Evolutionary conservation across 2,329 filamentous ascomycete species (phyloP), one percentile per base, ranked within the genome.

Genomic region (Botrytis cinerea): DNA sequence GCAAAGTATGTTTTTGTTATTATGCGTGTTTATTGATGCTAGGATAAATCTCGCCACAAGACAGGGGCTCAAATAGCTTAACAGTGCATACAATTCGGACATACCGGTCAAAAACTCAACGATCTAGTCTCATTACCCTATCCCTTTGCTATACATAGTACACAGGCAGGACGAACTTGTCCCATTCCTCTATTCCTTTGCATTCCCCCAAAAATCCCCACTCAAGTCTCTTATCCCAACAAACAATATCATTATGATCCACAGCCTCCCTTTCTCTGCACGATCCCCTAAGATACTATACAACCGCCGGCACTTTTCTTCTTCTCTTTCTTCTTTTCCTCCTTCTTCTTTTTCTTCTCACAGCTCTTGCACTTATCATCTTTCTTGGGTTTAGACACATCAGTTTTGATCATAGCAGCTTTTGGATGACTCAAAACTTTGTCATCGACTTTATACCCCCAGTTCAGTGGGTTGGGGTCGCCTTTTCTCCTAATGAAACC

Each of bases 401-500:
- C n/a, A 0, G 61, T 72, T 20, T 22, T 72, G 14, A 72, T 57
- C 28, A 38, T 28, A 20, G 7, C 45, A 18, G 63, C 51, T 4
- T 57, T 66, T 25, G 48, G 61, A 28, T 72, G 70, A n/a, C 45
- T n/a, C 38, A 72, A 57, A 20, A 66, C 59, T 0, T 59, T 22
- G 5, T 59, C n/a, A 4, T 72, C 46, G 12, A 67, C 48, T 6
- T 43, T 25, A 6, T 40, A 40, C 18, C 18, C 70, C 70, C 61
- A 72, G 20, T 72, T 72, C 32, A n/a, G 4, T 20, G 48, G 70
- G 43, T 67, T 72, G 2, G 14, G 12, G 18, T 59, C 70, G 9
- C 70, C 48, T 25, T 67, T 72, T 43, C 70, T 66, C 28, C 70
- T 54, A 20, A 60, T 22, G 0, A 67, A 28, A 4, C 70, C 70